These are phyloP conservation scores for Ophiostoma novo-ulmi DNA, from an alignment of 2,329 filamentous ascomycete species.

Conservation along the genomic window DNA sequence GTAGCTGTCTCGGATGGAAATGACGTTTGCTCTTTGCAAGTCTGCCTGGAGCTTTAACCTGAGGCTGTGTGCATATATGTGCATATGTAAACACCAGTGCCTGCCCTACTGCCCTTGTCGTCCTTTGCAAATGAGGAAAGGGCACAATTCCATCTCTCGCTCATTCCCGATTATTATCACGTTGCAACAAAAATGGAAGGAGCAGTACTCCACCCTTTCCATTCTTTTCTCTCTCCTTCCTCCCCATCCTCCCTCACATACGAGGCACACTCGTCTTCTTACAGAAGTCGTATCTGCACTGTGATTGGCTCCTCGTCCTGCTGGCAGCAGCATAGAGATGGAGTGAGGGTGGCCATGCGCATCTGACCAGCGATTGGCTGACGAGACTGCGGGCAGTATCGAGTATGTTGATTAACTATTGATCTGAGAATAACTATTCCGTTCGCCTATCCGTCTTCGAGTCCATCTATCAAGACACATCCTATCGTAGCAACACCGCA, in stretches of 20 bases:
- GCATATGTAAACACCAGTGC: background rate
- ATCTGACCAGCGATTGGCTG: background rate
- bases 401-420: background rate
- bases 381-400: background rate
- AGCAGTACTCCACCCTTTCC: background rate
- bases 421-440: background rate
- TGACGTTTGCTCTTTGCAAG: background rate
- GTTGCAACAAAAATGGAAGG: background rate
- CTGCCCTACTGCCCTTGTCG: background rate
- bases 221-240: background rate
- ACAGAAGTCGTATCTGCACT: background rate
- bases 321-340: background rate
- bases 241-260: background rate
- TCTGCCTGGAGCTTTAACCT: background rate
- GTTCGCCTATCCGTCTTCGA: background rate
- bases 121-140: background rate
- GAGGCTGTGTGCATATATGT: background rate
- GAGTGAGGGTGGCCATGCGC: background rate
- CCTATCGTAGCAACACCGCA: background rate
- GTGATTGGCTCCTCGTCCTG: background rate
- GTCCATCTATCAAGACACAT: background rate
- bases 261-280: background rate
- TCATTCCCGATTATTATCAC: background rate
- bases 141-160: too few species aligned
- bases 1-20: background rate